Percentiles rank a stretch among this genome's conserved stretches.
Evolutionary conservation across 768 basidiomycete species (phyloP).

Genomic region (Leccinum imitatum): DNA sequence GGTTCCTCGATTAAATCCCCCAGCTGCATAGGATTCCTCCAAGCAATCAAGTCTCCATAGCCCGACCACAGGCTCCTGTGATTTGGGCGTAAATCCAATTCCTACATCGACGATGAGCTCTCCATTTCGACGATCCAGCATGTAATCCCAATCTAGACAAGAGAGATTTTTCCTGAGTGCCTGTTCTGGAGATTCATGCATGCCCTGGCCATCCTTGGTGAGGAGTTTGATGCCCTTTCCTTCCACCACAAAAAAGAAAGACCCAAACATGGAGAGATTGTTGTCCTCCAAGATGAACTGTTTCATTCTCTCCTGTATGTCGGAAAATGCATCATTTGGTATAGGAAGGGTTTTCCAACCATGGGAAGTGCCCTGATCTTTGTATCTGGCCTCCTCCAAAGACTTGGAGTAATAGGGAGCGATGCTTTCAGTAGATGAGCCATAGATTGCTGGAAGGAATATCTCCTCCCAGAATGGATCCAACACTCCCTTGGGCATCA

Average conservation of each 20-base stretch:
- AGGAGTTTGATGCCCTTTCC: conserved; percentile 16
- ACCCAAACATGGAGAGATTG: neutral
- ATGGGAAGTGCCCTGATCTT: no score
- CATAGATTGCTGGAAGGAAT: conserved; percentile 1
- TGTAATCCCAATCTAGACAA: conserved; percentile 7
- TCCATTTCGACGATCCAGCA: neutral
- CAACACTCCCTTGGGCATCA: conserved; percentile 2
- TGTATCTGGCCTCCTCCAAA: no score
- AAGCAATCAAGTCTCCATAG: neutral
- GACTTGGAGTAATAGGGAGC: neutral
- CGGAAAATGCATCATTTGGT: neutral
- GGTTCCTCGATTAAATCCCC: neutral
- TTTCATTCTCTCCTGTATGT: neutral
- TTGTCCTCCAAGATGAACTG: neutral
- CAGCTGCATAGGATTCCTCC: neutral
- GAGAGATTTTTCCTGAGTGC: neutral
- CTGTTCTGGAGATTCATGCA: neutral
- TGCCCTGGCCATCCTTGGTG: conserved; percentile 7
- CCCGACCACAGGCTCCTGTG: no score
- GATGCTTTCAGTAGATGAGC: no score
- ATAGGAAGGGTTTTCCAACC: no score
- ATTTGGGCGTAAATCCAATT: neutral
- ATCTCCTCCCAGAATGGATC: conserved; percentile 12
- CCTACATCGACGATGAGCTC: conserved; percentile 8
- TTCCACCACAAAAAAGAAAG: conserved; percentile 15